Evolutionary conservation across 345 rosid genomes (phyloP), one percentile per base, ranked within the genome.

Genomic region (Lepidium aucheri): DNA sequence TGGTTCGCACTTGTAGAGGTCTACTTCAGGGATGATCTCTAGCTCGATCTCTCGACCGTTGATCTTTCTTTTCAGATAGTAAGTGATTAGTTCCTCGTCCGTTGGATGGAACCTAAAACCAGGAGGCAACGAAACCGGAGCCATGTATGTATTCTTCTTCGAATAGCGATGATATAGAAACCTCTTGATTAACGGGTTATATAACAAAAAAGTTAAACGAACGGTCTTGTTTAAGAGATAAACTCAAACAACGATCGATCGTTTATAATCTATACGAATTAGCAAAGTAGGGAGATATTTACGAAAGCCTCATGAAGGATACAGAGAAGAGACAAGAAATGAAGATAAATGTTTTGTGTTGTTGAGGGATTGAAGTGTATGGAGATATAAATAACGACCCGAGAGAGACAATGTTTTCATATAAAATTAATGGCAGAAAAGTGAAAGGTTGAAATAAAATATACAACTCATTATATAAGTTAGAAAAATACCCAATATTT

Each of bases 71-170:
- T 84, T 88, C 15, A 88, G 86, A 57, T 88, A 88, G 68, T 88
- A 85, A 18, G 84, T 79, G 38, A 88, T 80, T 8, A 88, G 87
- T 47, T 88, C 95, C 49, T 88, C 95, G 5, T 88, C 95, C 1
- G 95, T 88, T 4, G 95, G 91, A 57, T 87, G 95, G 76, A 87
- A 87, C 5, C 95, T 81, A 67, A 87, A 87, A 65, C 95, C 90
- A 1, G 95, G 89, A 30, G 95, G 95, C 77, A 88, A 70, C 39
- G 88, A 78, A 53, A 87, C 86, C 9, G 88, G 86, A 58, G 84
- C 84, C 94, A 87, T 85, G 9, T 54, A 2, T 62, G 22, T 39
- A 26, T 4, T 22, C 36, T 67, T 16, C 8, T 67, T 16, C 8
- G 26, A 4, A 17, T 34, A 14, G 15, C 13, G 11, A 41, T 2